Base-by-base conservation (phyloP, 2,329 filamentous ascomycete genomes). In the Colletotrichum karsti region DNA sequence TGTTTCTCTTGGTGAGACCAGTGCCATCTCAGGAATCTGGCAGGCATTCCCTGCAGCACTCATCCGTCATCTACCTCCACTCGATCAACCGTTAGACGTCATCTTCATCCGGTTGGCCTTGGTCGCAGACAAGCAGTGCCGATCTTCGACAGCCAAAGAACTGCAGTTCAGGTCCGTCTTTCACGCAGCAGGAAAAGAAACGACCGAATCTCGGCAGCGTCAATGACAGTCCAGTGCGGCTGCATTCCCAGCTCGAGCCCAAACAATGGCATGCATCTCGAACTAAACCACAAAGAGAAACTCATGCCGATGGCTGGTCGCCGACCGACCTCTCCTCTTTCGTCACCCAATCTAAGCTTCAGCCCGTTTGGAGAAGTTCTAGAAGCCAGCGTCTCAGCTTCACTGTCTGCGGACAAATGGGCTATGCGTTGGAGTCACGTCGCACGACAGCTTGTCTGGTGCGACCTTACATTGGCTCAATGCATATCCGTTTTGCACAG, bases 1-100 rank as follows among this genome's bases (percentile, higher is more conserved):
- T 37, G 10, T 33, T 15, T 22, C n/a, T 2, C 12, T 2, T 30
- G 15, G 46, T 15, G n/a, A 8, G 5, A 30, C 5, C 6, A 3
- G 28, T 50, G 18, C 18, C 30, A 37, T 37, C 20, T 26, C 18
- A 28, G 20, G 35, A 39, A 18, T 13, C n/a, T 12, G 18, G 33
- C 8, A n/a, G 20, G 12, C 42, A 28, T 48, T 26, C 35, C 46
- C 35, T 53, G 58, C 46, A 44, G 24, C n/a, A 55, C 1, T 20
- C 48, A 26, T 33, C 26, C 50, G 28, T 55, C 35, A 44, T 46
- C 12, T 46, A 42, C 50, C 51, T 63, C 59, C 59, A 56, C 59
- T 35, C 12, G 9, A 20, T n/a, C 30, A 41, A n/a, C 24, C 13
- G 8, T 51, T 30, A 57, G 51, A 63, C 60, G 51, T 57, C 41